These are phyloP conservation scores for Diaporthe ilicicola DNA, from an alignment of 2,329 filamentous ascomycete genomes.

Conservation along the genomic window DNA sequence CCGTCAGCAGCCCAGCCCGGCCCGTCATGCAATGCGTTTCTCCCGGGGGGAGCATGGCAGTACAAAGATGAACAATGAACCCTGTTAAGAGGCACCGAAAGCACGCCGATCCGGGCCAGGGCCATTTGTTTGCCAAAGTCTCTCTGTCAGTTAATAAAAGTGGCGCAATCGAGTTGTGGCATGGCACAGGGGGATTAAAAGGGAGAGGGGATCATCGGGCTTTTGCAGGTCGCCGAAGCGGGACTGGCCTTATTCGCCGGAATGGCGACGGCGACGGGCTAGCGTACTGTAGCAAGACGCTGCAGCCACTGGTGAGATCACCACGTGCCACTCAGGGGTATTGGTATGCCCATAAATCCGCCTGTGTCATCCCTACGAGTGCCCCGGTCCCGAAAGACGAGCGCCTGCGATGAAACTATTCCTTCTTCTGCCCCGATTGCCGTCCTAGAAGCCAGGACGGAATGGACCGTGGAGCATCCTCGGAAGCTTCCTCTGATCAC, in stretches of 20 bases:
- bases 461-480: background rate
- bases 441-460: background rate
- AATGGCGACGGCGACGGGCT: conserved; percentile 1
- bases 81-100: background rate
- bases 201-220: background rate
- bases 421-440: background rate
- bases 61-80: background rate
- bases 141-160: no score
- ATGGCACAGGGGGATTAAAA: background rate
- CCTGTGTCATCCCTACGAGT: background rate
- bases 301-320: background rate
- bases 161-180: background rate
- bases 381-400: background rate
- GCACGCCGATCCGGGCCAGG: background rate
- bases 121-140: background rate
- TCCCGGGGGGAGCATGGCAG: background rate
- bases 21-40: background rate
- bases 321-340: background rate
- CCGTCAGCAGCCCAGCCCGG: background rate
- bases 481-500: background rate
- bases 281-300: background rate
- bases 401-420: background rate
- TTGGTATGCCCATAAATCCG: background rate
- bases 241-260: background rate
- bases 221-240: background rate